These are phyloP conservation scores for Asterella californica DNA, from an alignment of 225 moss, liverwort and hornwort genomes.

Conservation along the genomic window DNA sequence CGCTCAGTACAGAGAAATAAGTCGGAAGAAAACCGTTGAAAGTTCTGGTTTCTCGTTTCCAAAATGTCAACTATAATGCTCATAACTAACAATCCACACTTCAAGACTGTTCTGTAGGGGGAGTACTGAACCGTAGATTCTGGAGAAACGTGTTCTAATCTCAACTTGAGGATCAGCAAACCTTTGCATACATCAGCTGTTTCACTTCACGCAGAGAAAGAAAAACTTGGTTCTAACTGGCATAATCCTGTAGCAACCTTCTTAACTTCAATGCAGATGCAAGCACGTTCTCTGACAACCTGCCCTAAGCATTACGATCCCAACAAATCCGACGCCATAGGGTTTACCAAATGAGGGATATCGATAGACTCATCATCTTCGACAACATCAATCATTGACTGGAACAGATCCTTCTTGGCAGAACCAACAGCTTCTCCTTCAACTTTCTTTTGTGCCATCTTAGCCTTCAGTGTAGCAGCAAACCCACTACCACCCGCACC, in stretches of 20 bases:
- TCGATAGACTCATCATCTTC: constrained; percentile 71
- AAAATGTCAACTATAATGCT: not conserved
- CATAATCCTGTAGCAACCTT: not conserved
- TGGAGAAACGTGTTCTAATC: not conserved
- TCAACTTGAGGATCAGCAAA: not conserved
- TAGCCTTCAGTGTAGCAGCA: constrained; percentile 60
- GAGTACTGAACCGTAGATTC: not conserved
- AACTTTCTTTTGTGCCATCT: constrained; percentile 55
- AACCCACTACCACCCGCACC: constrained; percentile 26
- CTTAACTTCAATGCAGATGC: not conserved
- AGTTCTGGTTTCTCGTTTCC: not conserved
- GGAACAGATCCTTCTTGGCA: constrained; percentile 54
- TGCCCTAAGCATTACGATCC: not conserved
- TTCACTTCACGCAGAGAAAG: not conserved
- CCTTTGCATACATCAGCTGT: not conserved
- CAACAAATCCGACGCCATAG: not conserved
- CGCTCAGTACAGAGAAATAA: not conserved
- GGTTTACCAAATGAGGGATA: constrained; percentile 54
- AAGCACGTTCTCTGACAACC: not conserved
- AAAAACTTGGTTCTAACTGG: not conserved
- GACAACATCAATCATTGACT: constrained; percentile 51
- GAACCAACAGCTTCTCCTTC: constrained; percentile 41
- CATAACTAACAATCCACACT: not conserved
- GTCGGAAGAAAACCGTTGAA: not conserved
- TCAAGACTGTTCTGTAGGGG: not conserved